Conservation (phyloP, 306 rosid genomes). For the Acacia crassicarpa region DNA sequence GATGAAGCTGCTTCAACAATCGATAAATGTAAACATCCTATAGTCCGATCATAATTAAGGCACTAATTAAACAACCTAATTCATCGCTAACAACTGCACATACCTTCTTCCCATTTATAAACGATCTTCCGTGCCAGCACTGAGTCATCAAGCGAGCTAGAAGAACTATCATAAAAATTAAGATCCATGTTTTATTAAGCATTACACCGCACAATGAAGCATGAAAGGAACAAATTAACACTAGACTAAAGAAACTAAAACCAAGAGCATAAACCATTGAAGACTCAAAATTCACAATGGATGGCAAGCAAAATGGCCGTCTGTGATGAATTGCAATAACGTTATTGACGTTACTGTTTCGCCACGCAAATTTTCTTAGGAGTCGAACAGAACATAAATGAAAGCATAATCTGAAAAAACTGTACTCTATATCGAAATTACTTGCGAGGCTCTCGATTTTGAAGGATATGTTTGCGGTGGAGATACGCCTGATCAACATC, state of each 20-base stretch:
- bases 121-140: constrained; percentile 51
- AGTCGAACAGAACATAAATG: not conserved
- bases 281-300: not conserved
- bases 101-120: constrained; percentile 53
- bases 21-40: constrained; percentile 26
- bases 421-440: not conserved
- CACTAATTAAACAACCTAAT: not conserved
- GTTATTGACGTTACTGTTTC: not conserved
- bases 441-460: constrained; percentile 37
- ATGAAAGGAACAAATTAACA: constrained; percentile 19
- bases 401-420: not conserved
- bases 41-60: not conserved
- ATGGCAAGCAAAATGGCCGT: not conserved
- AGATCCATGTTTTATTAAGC: not conserved
- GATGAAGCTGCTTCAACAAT: constrained; percentile 49
- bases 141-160: constrained; percentile 52
- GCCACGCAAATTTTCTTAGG: constrained; percentile 2
- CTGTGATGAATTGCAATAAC: not conserved
- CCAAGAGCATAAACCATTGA: not conserved
- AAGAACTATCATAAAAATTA: constrained; percentile 32
- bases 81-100: not conserved
- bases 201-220: not conserved
- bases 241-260: constrained; percentile 8
- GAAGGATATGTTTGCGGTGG: constrained; percentile 46
- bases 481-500: constrained; percentile 51